Evolutionary conservation across 106 monocot genomes (phyloP).

Genomic region (Alisma plantagoaquatica): DNA sequence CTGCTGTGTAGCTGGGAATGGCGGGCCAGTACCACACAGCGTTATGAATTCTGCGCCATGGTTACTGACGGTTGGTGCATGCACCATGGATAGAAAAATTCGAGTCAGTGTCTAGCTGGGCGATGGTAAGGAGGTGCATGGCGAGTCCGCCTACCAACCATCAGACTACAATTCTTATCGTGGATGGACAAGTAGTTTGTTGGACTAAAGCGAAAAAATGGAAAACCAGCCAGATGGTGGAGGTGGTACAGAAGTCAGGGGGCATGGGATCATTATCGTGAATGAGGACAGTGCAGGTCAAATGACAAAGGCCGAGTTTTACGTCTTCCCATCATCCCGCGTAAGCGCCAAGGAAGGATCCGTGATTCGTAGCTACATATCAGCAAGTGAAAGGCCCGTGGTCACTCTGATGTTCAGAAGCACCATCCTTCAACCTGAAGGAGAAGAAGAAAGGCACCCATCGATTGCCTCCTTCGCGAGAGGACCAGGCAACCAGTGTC

Average conservation of each 20-base stretch:
- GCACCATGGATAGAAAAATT: slow-evolving; percentile 73
- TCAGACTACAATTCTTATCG: slow-evolving; percentile 47
- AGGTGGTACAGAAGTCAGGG: slow-evolving; percentile 68
- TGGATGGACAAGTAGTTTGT: slow-evolving; percentile 66
- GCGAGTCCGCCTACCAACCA: slow-evolving; percentile 70
- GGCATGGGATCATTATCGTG: slow-evolving; percentile 75
- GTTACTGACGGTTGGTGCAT: slow-evolving; percentile 91
- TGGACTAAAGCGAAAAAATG: slow-evolving; percentile 69
- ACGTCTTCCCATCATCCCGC: slow-evolving; percentile 70
- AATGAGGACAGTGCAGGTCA: slow-evolving; percentile 70
- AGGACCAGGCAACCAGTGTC: slow-evolving; percentile 53
- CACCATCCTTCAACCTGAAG: slow-evolving; percentile 36
- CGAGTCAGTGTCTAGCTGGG: slow-evolving; percentile 70
- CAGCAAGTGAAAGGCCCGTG: slow-evolving; percentile 21
- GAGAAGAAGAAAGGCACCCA: slow-evolving; percentile 41
- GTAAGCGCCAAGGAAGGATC: slow-evolving; percentile 45
- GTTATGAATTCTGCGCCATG: slow-evolving; percentile 80
- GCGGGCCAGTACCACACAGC: slow-evolving; percentile 48
- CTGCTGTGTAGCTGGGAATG: slow-evolving; percentile 75
- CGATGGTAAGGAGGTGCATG: slow-evolving; percentile 28
- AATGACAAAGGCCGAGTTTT: slow-evolving; percentile 69
- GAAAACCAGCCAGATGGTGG: slow-evolving; percentile 72
- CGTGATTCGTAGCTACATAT: slow-evolving; percentile 45
- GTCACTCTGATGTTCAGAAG: slow-evolving; percentile 52
- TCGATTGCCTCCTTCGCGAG: slow-evolving; percentile 74